phyloP scores from a whole-genome alignment of 2,329 filamentous ascomycete species.

The Curvularia hawaiiensis region DNA sequence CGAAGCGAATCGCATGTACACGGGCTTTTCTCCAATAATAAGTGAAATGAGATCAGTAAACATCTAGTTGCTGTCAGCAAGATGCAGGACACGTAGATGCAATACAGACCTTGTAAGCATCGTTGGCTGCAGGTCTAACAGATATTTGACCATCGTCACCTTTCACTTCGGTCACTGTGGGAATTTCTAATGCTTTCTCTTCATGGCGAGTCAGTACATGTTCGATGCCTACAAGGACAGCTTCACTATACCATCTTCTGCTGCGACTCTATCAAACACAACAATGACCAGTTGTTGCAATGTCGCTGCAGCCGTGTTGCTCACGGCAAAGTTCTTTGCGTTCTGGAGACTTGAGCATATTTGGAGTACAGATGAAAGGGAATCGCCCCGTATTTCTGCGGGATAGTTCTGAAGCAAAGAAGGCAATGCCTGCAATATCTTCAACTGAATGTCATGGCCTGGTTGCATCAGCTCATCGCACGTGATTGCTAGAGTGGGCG shows the following conservation, averaged over 20 bases:
- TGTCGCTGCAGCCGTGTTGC: constrained; percentile 95
- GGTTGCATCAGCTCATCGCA: constrained; percentile 18
- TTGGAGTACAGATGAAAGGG: constrained; percentile 81
- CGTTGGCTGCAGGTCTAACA: constrained; percentile 77
- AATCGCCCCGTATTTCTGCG: constrained; percentile 76
- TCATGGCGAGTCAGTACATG: constrained; percentile 18
- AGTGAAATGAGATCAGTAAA: constrained; percentile 90
- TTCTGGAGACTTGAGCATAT: constrained; percentile 91
- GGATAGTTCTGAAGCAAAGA: constrained; percentile 91
- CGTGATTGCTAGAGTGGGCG: constrained; percentile 29
- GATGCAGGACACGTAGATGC: not conserved
- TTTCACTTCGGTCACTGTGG: constrained; percentile 69
- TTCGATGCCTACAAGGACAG: not conserved
- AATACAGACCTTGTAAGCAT: constrained; percentile 73
- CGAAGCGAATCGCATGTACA: constrained; percentile 79
- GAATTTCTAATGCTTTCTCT: constrained; percentile 55
- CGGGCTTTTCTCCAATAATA: constrained; percentile 80
- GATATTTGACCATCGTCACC: constrained; percentile 67
- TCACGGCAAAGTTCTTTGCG: constrained; percentile 91
- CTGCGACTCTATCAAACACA: constrained; percentile 88
- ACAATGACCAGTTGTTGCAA: constrained; percentile 91
- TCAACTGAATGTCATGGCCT: constrained; percentile 88
- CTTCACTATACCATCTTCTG: constrained; percentile 71
- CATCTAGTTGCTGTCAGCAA: constrained; percentile 56
- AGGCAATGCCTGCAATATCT: constrained; percentile 90